Conservation (phyloP, 1,284 basidiomycete genomes). For the Somion occarium region DNA sequence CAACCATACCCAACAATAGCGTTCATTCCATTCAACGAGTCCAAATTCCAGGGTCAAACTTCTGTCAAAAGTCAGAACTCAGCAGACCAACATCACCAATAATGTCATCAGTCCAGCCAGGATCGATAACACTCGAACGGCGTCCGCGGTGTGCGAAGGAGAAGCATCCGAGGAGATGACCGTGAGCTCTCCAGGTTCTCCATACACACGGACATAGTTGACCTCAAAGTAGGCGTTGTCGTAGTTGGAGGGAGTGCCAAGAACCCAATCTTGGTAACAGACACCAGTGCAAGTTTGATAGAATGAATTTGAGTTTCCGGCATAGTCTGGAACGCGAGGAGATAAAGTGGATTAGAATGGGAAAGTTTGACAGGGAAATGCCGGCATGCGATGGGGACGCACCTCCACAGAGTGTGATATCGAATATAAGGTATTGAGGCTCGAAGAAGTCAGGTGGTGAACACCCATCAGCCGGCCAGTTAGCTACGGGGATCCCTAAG, state of each 20-base stretch:
- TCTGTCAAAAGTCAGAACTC: not conserved
- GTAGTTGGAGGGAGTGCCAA: constrained; percentile 62
- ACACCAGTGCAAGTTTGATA: constrained; percentile 58
- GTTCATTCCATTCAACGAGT: not conserved
- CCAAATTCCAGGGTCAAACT: not conserved
- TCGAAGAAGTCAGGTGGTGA: constrained; percentile 57
- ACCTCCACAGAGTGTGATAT: constrained; percentile 76
- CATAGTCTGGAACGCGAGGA: constrained; percentile 19
- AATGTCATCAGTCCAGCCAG: not conserved
- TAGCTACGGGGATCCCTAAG: constrained; percentile 65
- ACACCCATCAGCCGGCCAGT: constrained; percentile 61
- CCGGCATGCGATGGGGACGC: constrained; percentile 16
- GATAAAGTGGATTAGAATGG: constrained; percentile 4
- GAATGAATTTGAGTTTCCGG: constrained; percentile 47
- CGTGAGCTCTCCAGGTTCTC: constrained; percentile 26
- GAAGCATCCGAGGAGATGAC: constrained; percentile 18
- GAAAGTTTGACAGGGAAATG: not conserved
- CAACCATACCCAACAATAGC: not conserved
- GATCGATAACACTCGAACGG: not conserved
- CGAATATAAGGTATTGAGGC: constrained; percentile 64
- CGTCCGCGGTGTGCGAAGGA: not conserved
- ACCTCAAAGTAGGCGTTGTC: constrained; percentile 77
- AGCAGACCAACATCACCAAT: not conserved
- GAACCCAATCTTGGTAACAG: constrained; percentile 74
- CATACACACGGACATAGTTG: constrained; percentile 53